Conservation (phyloP, 805 yeast genomes). For the Schwanniomyces occidentalis region DNA sequence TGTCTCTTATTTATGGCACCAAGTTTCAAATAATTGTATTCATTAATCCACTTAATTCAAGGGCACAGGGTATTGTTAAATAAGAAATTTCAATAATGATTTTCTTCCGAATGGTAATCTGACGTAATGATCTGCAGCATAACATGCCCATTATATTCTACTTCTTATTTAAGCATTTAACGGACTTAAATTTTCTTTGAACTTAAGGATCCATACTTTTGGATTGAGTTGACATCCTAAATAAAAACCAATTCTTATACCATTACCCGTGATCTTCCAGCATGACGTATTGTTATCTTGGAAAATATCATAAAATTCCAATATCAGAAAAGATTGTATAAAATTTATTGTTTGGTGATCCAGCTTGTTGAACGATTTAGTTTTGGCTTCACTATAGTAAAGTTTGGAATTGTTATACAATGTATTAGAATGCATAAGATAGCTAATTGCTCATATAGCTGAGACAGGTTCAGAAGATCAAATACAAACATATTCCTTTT, state of each 20-base stretch:
- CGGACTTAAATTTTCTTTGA: background rate
- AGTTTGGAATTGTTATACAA: background rate
- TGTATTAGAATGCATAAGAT: background rate
- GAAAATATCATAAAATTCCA: constrained; percentile 1
- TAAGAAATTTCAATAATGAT: background rate
- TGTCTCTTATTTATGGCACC: background rate
- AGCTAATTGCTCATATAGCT: background rate
- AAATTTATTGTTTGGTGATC: background rate
- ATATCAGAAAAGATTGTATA: constrained; percentile 1
- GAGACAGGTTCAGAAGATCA: background rate
- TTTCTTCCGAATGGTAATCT: background rate
- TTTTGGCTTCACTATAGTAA: background rate
- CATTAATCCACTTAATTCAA: background rate
- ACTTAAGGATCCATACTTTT: background rate
- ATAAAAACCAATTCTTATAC: background rate
- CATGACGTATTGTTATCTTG: background rate
- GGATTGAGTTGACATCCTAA: background rate
- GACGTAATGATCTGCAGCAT: background rate
- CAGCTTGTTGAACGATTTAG: background rate
- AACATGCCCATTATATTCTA: constrained; percentile 1
- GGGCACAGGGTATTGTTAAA: background rate
- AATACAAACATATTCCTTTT: background rate
- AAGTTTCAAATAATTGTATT: constrained; percentile 1
- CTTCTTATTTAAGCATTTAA: constrained; percentile 1
- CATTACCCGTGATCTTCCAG: constrained; percentile 1